A percentile compares a stretch with the other conserved stretches of the same genome.
These are phyloP conservation scores for Fusarium sterilihyphosum DNA, from an alignment of 2,329 filamentous ascomycete species.

Conservation along the genomic window DNA sequence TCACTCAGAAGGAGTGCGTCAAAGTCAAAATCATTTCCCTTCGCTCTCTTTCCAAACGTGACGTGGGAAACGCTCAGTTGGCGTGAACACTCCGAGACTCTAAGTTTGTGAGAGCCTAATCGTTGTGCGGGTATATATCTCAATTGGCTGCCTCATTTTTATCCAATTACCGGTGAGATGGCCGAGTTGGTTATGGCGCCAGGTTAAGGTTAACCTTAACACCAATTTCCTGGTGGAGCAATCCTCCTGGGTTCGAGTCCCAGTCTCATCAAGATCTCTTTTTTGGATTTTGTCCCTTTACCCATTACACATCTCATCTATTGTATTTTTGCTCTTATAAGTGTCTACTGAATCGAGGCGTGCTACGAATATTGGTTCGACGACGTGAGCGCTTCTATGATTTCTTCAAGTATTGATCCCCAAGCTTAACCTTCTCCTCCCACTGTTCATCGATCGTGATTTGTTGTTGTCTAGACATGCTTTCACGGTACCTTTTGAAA, in stretches of 20 bases:
- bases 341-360: rapidly evolving
- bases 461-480: background rate
- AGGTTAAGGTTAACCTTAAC: conserved; percentile 34
- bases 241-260: conserved; percentile 36
- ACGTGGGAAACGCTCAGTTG: background rate
- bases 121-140: rapidly evolving
- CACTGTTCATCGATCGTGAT: background rate
- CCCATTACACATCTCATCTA: conserved; percentile 26
- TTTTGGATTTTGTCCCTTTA: background rate
- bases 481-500: background rate
- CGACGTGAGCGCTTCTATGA: rapidly evolving
- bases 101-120: background rate
- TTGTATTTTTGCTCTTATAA: conserved; percentile 53
- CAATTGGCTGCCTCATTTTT: rapidly evolving
- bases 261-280: conserved; percentile 18
- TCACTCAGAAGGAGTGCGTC: rapidly evolving
- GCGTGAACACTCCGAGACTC: background rate
- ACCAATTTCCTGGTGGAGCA: conserved; percentile 32
- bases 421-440: background rate
- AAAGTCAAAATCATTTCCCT: rapidly evolving
- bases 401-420: background rate
- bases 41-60: background rate
- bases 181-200: conserved; percentile 35
- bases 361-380: rapidly evolving
- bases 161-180: conserved; percentile 24